phyloP scores from a whole-genome alignment of 768 basidiomycete genomes.

The Mycena floridula region DNA sequence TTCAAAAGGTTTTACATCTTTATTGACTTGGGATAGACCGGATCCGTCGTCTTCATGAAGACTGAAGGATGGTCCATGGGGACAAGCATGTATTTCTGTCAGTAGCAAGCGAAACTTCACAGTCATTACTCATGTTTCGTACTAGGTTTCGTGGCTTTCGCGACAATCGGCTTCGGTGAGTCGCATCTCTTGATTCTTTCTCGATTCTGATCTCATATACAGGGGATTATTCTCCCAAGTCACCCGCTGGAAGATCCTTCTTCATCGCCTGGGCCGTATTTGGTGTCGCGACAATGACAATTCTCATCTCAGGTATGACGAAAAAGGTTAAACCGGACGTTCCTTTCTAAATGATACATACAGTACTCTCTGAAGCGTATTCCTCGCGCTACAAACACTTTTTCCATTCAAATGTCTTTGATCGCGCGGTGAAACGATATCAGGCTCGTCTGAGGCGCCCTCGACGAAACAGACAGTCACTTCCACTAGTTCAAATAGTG shows the following conservation, averaged over 20 bases:
- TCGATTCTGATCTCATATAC: too few species aligned
- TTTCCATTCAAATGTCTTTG: conserved; percentile 40
- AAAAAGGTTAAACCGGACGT: conserved; percentile 1
- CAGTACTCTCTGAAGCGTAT: conserved; percentile 64
- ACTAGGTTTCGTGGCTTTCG: conserved; percentile 66
- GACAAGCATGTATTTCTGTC: conserved; percentile 67
- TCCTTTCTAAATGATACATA: not conserved
- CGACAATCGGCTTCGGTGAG: conserved; percentile 73
- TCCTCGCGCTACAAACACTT: conserved; percentile 55
- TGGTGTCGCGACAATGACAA: conserved; percentile 72
- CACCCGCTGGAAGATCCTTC: conserved; percentile 66
- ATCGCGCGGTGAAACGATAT: conserved; percentile 40
- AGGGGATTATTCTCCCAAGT: conserved; percentile 52
- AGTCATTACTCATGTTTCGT: too few species aligned
- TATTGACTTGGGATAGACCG: too few species aligned
- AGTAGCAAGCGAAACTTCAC: too few species aligned
- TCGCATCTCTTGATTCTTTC: too few species aligned
- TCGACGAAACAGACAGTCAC: too few species aligned
- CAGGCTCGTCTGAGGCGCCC: too few species aligned
- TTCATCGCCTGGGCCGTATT: conserved; percentile 77
- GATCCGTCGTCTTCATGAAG: conserved; percentile 56
- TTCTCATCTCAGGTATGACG: conserved; percentile 65
- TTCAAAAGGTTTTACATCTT: not conserved
- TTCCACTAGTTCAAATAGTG: too few species aligned
- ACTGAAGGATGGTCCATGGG: conserved; percentile 70